Conservation (phyloP, 1,284 basidiomycete species). For the Apiotrichum sp. region DNA sequence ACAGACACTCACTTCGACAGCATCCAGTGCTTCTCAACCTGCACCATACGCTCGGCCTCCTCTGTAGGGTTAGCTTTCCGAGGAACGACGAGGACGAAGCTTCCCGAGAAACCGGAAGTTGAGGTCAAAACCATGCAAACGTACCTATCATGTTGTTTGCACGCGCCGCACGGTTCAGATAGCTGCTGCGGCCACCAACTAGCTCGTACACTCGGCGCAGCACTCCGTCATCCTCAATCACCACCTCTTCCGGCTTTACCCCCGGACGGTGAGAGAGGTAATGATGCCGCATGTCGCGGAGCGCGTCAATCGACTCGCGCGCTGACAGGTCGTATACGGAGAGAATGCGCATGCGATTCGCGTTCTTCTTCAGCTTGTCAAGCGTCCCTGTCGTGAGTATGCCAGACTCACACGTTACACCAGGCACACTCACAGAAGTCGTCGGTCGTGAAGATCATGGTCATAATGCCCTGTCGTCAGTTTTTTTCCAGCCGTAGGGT, state of each 20-base stretch:
- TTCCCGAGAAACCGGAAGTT: too few relatives aligned
- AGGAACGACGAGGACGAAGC: too few relatives aligned
- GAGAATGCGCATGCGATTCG: slow-evolving; percentile 67
- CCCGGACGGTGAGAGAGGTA: slow-evolving; percentile 17
- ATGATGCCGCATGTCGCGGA: slow-evolving; percentile 53
- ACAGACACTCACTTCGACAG: slow-evolving; percentile 49
- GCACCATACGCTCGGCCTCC: slow-evolving; percentile 60
- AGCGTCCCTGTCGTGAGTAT: slow-evolving; percentile 48
- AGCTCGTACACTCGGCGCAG: slow-evolving; percentile 56
- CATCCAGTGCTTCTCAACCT: slow-evolving; percentile 69
- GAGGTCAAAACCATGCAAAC: not conserved
- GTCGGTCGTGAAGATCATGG: slow-evolving; percentile 71
- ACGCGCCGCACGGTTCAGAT: slow-evolving; percentile 60
- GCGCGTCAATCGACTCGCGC: slow-evolving; percentile 59
- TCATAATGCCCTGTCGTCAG: slow-evolving; percentile 57
- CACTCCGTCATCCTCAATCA: slow-evolving; percentile 42
- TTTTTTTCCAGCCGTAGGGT: slow-evolving; percentile 3
- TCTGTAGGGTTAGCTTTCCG: slow-evolving; percentile 17
- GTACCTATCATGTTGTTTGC: slow-evolving; percentile 55
- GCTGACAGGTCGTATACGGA: slow-evolving; percentile 65
- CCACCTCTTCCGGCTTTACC: slow-evolving; percentile 11
- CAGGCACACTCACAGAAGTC: slow-evolving; percentile 57
- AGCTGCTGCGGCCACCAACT: slow-evolving; percentile 71
- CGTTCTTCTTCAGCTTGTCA: slow-evolving; percentile 53
- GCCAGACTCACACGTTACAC: slow-evolving; percentile 4